phyloP scores from a whole-genome alignment of 768 basidiomycete species.

The Serendipita sp. region DNA sequence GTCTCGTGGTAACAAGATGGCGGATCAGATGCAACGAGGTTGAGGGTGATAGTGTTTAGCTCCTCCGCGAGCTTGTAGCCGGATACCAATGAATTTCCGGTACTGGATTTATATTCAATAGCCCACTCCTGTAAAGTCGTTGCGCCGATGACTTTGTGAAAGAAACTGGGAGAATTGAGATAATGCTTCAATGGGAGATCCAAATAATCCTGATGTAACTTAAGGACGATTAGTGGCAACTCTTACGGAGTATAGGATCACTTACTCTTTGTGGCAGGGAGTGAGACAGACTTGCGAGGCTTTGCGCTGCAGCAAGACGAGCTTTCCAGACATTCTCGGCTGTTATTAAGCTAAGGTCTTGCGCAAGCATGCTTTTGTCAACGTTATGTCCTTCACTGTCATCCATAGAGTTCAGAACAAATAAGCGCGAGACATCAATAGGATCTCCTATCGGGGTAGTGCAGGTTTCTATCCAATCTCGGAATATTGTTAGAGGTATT shows the following conservation, averaged over 20 bases:
- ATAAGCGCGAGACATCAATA: slow-evolving; percentile 54
- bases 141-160: slow-evolving; percentile 77
- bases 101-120: slow-evolving; percentile 19
- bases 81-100: slow-evolving; percentile 37
- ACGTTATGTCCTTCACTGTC: slow-evolving; percentile 59
- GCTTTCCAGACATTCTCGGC: slow-evolving; percentile 64
- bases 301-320: slow-evolving; percentile 59
- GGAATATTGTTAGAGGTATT: slow-evolving; percentile 8
- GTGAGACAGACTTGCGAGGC: slow-evolving; percentile 52
- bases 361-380: slow-evolving; percentile 86
- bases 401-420: slow-evolving; percentile 36
- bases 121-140: slow-evolving; percentile 91
- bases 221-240: not conserved
- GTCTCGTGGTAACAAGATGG: slow-evolving; percentile 85
- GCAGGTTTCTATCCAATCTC: slow-evolving; percentile 69
- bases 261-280: slow-evolving; percentile 51
- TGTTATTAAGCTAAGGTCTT: slow-evolving; percentile 72
- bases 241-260: slow-evolving; percentile 6
- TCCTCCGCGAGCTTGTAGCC: slow-evolving; percentile 43
- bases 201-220: slow-evolving; percentile 48
- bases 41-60: slow-evolving; percentile 49
- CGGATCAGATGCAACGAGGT: slow-evolving; percentile 55
- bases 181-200: slow-evolving; percentile 63
- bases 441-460: slow-evolving; percentile 82
- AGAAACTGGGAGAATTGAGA: slow-evolving; percentile 73